phyloP scores from a whole-genome alignment of 1,284 basidiomycete genomes.

The Cerioporus squamosus region DNA sequence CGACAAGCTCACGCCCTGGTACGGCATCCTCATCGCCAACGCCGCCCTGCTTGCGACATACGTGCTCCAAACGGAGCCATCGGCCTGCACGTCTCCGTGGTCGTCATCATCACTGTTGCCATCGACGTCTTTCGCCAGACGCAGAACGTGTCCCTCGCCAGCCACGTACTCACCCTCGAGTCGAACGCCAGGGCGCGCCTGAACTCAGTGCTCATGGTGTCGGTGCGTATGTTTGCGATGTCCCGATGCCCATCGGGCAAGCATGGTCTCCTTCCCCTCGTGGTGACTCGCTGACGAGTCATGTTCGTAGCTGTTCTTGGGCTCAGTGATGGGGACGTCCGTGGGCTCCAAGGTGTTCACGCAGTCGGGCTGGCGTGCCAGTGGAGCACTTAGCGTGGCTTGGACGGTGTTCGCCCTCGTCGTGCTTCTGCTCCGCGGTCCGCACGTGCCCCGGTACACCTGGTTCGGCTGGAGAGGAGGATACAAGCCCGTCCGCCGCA shows the following conservation, averaged over 20 bases:
- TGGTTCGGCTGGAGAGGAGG: slow-evolving; percentile 46
- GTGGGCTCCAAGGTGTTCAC: slow-evolving; percentile 56
- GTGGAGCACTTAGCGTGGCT: slow-evolving; percentile 49
- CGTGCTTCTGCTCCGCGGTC: slow-evolving; percentile 47
- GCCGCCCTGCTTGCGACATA: slow-evolving; percentile 37
- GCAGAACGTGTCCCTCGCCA: slow-evolving; percentile 45
- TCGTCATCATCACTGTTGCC: slow-evolving; percentile 47
- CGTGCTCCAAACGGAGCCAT: slow-evolving; percentile 49
- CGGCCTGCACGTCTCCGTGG: slow-evolving; percentile 47
- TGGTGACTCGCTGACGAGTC: neutral
- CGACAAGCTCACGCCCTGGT: slow-evolving; percentile 56
- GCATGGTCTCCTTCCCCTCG: no score
- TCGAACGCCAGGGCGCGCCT: slow-evolving; percentile 48
- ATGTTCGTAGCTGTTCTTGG: slow-evolving; percentile 39
- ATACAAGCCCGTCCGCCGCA: slow-evolving; percentile 14
- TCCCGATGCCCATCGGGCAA: no score
- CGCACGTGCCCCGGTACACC: slow-evolving; percentile 41
- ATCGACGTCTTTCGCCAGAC: slow-evolving; percentile 54
- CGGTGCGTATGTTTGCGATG: slow-evolving; percentile 33
- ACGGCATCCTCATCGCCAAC: slow-evolving; percentile 46
- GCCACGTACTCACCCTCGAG: slow-evolving; percentile 43
- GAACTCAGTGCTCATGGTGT: slow-evolving; percentile 53
- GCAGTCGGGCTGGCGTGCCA: slow-evolving; percentile 54
- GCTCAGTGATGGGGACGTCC: slow-evolving; percentile 57
- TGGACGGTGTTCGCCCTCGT: slow-evolving; percentile 46